Evolutionary conservation across 257 asterid species (phyloP).

Genomic region (Coffea canephora): DNA sequence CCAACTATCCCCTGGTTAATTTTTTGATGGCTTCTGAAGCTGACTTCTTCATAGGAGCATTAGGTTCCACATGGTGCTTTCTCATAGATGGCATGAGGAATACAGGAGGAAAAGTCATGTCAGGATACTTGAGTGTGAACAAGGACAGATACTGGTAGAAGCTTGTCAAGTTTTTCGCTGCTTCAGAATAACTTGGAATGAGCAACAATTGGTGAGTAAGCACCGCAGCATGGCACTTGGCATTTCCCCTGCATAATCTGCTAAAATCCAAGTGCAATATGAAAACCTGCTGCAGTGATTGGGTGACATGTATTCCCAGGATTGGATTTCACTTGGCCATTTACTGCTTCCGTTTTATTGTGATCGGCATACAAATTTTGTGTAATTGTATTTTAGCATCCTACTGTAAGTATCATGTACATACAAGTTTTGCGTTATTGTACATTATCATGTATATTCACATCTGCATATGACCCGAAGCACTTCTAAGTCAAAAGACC

Average conservation of each 20-base stretch:
- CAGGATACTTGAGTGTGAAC: slow-evolving; percentile 93
- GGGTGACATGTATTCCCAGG: background rate
- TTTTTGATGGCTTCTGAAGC: slow-evolving; percentile 96
- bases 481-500: too few relatives aligned
- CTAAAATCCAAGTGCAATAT: background rate
- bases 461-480: too few relatives aligned
- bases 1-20: slow-evolving; percentile 86
- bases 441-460: background rate
- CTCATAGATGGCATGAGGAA: slow-evolving; percentile 95
- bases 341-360: background rate
- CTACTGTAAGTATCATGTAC: background rate
- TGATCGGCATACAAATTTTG: background rate
- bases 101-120: slow-evolving; percentile 89
- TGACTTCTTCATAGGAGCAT: slow-evolving; percentile 84
- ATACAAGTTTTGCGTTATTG: background rate
- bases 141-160: slow-evolving; percentile 90
- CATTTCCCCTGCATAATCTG: background rate
- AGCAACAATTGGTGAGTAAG: background rate
- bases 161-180: background rate
- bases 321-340: background rate
- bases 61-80: slow-evolving; percentile 93
- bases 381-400: background rate
- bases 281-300: background rate
- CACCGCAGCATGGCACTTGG: background rate
- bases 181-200: background rate